Conservation (phyloP, 768 basidiomycete species). For the Auriscalpium orientale region DNA sequence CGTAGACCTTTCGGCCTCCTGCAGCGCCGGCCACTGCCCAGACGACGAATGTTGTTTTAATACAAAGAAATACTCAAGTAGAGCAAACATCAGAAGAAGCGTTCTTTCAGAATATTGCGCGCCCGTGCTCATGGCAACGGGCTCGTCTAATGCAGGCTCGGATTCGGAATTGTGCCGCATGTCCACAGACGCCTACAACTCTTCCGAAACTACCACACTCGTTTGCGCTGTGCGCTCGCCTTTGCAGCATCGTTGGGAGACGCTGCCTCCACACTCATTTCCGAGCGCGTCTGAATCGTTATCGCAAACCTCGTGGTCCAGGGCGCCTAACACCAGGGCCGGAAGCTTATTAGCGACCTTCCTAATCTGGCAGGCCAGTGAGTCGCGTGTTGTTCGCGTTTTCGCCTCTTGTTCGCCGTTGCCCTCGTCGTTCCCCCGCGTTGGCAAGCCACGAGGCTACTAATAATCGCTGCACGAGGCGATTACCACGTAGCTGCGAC, state of each 20-base stretch:
- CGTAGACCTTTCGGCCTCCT: no score
- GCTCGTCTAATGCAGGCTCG: no score
- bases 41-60: no score
- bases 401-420: not conserved
- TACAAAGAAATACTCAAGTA: no score
- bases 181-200: not conserved
- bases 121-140: no score
- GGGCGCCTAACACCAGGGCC: not conserved
- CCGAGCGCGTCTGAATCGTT: not conserved
- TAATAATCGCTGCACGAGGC: not conserved
- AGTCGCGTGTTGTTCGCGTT: not conserved
- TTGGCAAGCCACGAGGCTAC: slow-evolving; percentile 3
- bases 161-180: no score
- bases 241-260: not conserved
- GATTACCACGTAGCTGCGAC: not conserved
- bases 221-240: not conserved
- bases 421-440: not conserved
- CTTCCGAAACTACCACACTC: not conserved
- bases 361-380: not conserved
- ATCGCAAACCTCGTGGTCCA: not conserved
- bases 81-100: no score
- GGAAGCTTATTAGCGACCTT: not conserved
- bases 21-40: no score
- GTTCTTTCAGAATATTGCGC: no score
- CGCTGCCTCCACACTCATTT: not conserved